These are phyloP conservation scores for Fusarium sp. DNA, from an alignment of 2,329 filamentous ascomycete species.

Conservation along the genomic window DNA sequence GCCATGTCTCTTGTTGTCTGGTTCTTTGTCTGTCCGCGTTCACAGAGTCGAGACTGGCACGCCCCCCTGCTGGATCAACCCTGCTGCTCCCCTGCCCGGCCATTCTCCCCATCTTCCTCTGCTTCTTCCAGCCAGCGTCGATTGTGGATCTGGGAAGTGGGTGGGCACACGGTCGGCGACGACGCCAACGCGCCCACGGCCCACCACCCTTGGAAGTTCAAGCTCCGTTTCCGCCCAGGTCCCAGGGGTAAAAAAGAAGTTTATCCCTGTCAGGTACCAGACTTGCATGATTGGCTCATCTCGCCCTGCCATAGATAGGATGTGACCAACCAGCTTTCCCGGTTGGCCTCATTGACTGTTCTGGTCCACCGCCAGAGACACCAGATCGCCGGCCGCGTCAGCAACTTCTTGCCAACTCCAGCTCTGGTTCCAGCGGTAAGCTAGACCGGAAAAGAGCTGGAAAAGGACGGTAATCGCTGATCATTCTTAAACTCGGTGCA, in stretches of 20 bases:
- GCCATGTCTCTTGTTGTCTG: conserved; percentile 31
- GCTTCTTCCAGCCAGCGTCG: conserved; percentile 11
- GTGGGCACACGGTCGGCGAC: conserved; percentile 19
- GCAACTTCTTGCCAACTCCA: conserved; percentile 17
- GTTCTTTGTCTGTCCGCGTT: conserved; percentile 12
- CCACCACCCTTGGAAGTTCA: conserved; percentile 34
- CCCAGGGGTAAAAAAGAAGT: conserved; percentile 13
- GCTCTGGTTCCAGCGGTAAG: conserved; percentile 20
- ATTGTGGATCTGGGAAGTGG: conserved; percentile 34
- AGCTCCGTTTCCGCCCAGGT: conserved; percentile 12
- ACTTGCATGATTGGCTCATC: conserved; percentile 32
- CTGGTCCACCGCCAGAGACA: conserved; percentile 16
- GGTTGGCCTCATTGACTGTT: conserved; percentile 10
- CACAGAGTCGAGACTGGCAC: conserved; percentile 11
- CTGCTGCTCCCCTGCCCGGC: no score
- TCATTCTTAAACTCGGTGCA: neutral
- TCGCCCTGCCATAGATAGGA: conserved; percentile 10
- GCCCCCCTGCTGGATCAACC: conserved; percentile 8
- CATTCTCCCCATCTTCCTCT: conserved; percentile 11
- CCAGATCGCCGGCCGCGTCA: conserved; percentile 39
- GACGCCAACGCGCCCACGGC: conserved; percentile 14
- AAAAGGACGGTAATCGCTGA: conserved; percentile 14
- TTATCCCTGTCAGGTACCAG: conserved; percentile 41
- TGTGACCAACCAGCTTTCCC: conserved; percentile 17
- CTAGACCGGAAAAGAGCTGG: conserved; percentile 21